Percentiles rank a stretch among this genome's conserved stretches.
These are phyloP conservation scores for Solanum hybrid DNA, from an alignment of 305 asterid genomes.

Conservation along the genomic window DNA sequence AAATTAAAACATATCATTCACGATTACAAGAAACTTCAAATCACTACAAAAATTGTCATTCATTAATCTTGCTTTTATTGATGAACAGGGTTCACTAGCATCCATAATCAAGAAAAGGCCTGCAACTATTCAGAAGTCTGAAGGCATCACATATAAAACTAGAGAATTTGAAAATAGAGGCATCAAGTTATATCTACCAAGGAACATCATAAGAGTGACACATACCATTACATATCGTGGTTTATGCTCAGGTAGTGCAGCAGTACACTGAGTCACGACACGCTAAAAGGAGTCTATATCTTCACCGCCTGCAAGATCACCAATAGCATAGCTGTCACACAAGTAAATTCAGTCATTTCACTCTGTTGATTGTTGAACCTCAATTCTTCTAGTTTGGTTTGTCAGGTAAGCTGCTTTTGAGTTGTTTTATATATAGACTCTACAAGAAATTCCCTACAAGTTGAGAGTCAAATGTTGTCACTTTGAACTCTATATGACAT, in stretches of 20 bases:
- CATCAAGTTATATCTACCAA: neutral
- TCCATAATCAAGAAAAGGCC: too few species aligned
- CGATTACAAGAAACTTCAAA: too few species aligned
- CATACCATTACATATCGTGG: slow-evolving; percentile 95
- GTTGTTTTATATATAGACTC: neutral
- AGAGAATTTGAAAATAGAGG: neutral
- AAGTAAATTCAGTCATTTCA: slow-evolving; percentile 28
- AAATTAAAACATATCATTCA: too few species aligned
- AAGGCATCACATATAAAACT: slow-evolving; percentile 10
- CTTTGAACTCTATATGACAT: neutral
- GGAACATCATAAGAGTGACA: neutral
- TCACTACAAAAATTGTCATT: too few species aligned
- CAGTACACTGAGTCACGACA: slow-evolving; percentile 98
- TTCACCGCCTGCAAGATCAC: slow-evolving; percentile 99
- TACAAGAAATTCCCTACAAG: slow-evolving; percentile 47
- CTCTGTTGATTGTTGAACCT: slow-evolving; percentile 8
- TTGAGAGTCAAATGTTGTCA: neutral
- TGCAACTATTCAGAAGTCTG: neutral
- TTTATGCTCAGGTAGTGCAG: slow-evolving; percentile 90
- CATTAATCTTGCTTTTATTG: too few species aligned
- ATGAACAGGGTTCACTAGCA: too few species aligned
- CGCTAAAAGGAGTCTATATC: slow-evolving; percentile 99
- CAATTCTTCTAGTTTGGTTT: slow-evolving; percentile 5
- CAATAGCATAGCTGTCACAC: slow-evolving; percentile 92
- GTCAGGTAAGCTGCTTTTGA: neutral